Base-by-base conservation (phyloP, 2,329 filamentous ascomycete genomes). In the Colletotrichum brevisporum region DNA sequence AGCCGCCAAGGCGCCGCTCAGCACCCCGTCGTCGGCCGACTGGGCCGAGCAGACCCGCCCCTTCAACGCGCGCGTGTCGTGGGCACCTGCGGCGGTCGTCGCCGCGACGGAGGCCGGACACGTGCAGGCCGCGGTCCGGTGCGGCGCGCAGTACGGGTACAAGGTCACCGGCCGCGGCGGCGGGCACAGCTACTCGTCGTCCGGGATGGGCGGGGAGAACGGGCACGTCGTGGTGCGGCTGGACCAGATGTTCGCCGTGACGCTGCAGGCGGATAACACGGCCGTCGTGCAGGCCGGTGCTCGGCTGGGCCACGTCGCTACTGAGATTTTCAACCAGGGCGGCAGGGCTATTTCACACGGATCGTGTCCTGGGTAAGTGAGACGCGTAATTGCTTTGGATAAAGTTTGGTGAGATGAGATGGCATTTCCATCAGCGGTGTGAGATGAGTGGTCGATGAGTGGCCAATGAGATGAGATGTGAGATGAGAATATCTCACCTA, bases 131-230 rank as follows among this genome's bases (percentile, higher is more conserved):
- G 83, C 84, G 6, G 82, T 88, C 6, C 73, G 76, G 5, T 87
- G 85, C 71, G 85, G 83, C 41, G 75, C 74, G 6, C 70, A 80
- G 67, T 73, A 77, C n/a, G 77, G 77, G 6, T 71, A 85, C 65
- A 85, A 84, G 74, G 83, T 86, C 15, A 84, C 83, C 58, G 81
- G 85, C 36, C 84, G 83, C 71, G 81, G 82, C 61, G 85, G 85
- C 36, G 86, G 85, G 4, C 86, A 88, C 74, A 85, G 82, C 3
- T 88, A 87, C 71, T 84, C 82, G 1, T 84, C 82, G 0, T 83
- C 82, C 68, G 83, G 83, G 4, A 80, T 84, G 1, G 84, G 84
- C 36, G 85, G 85, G 8, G 80, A 84, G 72, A 78, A 87, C 65
- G 84, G 84, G 4, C 80, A 81, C 50, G 76, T 87, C 71, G 79